Percentiles rank a stretch among this genome's conserved stretches.
Evolutionary conservation across 768 basidiomycete species (phyloP).

Genomic region (Podaxis carcinomalis): DNA sequence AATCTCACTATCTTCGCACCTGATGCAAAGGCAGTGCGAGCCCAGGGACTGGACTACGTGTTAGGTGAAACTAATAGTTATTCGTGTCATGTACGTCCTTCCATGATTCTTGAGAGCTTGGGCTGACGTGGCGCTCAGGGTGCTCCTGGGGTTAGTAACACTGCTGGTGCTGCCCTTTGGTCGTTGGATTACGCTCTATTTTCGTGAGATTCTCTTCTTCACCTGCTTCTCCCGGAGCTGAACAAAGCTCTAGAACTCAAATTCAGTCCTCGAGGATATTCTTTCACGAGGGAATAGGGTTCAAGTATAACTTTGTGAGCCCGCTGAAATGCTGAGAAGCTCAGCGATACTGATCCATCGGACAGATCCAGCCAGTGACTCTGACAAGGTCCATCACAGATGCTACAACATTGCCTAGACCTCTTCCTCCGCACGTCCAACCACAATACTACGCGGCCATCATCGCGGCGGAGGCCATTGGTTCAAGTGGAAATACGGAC

Average conservation of each 20-base stretch:
- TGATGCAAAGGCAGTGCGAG: constrained; percentile 49
- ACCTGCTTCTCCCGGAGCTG: neutral
- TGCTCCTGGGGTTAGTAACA: constrained; percentile 58
- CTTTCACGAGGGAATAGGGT: constrained; percentile 68
- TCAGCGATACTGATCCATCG: neutral
- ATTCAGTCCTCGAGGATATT: constrained; percentile 50
- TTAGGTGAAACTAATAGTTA: constrained; percentile 62
- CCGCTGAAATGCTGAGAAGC: neutral
- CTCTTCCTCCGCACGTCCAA: constrained; percentile 57
- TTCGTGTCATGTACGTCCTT: constrained; percentile 33
- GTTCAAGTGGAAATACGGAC: constrained; percentile 34
- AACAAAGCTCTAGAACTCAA: constrained; percentile 28
- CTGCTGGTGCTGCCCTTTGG: constrained; percentile 70
- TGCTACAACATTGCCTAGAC: constrained; percentile 43
- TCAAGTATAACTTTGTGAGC: constrained; percentile 62
- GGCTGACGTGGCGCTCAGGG: constrained; percentile 22
- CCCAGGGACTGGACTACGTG: constrained; percentile 48
- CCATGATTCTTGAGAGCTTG: neutral
- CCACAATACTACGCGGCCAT: constrained; percentile 65
- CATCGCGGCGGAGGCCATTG: constrained; percentile 55
- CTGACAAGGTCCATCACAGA: constrained; percentile 56
- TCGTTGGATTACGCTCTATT: constrained; percentile 60
- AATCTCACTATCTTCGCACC: constrained; percentile 50
- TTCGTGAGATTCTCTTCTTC: constrained; percentile 29
- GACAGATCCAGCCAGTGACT: constrained; percentile 59